Percentiles rank a stretch among this genome's conserved stretches.
These are phyloP conservation scores for Flaveria floridana DNA, from an alignment of 140 eudicot species.

Conservation along the genomic window DNA sequence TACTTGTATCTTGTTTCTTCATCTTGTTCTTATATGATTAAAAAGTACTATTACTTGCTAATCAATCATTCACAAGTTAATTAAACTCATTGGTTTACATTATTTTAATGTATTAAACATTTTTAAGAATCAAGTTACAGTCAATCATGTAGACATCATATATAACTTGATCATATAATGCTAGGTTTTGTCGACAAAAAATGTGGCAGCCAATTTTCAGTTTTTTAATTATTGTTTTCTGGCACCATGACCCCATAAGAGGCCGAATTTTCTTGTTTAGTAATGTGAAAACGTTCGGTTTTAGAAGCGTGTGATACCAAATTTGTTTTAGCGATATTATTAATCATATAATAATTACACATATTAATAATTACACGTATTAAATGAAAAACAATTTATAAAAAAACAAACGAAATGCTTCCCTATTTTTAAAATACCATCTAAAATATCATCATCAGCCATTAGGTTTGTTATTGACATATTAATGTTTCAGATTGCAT, in stretches of 20 bases:
- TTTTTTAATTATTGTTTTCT: not conserved
- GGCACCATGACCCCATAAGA: not conserved
- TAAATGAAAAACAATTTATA: not conserved
- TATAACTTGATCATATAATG: not conserved
- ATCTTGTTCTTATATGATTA: not conserved
- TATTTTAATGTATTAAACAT: not conserved
- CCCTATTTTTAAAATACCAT: not conserved
- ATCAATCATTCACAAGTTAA: not conserved
- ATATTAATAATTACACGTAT: not conserved
- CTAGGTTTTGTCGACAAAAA: not conserved
- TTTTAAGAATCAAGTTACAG: not conserved
- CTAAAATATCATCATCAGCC: not conserved
- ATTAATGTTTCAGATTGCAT: no score
- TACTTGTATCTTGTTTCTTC: not conserved
- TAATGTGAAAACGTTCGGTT: not conserved
- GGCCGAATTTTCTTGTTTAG: not conserved
- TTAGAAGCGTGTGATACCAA: not conserved
- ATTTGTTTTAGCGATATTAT: not conserved
- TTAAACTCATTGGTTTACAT: not conserved
- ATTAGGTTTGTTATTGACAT: not conserved
- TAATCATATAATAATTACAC: not conserved
- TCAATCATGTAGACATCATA: not conserved
- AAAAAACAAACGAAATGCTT: no score
- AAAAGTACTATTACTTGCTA: slow-evolving; percentile 14
- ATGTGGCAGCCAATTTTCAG: not conserved